Evolutionary conservation across 371 early-diverging fungal species (phyloP).

Genomic region (Mucor piriformis): DNA sequence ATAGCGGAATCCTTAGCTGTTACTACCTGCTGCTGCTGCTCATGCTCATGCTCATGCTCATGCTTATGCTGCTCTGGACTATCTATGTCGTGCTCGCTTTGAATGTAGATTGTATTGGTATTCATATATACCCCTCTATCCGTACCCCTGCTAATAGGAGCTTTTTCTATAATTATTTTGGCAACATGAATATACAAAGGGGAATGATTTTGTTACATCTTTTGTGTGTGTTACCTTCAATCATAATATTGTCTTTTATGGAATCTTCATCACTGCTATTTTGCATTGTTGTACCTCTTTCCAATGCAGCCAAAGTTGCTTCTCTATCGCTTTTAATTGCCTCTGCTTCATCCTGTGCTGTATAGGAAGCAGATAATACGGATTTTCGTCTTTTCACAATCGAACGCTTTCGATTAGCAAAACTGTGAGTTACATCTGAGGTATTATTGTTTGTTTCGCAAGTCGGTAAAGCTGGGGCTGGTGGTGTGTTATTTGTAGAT

Average conservation of each 20-base stretch:
- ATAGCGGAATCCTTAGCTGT: constrained; percentile 17
- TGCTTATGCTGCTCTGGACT: too few species aligned
- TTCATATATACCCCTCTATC: neutral
- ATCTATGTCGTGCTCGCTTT: too few species aligned
- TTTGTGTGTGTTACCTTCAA: neutral
- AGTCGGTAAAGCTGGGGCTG: neutral
- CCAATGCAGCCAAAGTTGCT: constrained; percentile 18
- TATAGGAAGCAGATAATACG: constrained; percentile 47
- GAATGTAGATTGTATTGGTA: neutral
- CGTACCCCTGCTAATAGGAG: neutral
- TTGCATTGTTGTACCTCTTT: constrained; percentile 8
- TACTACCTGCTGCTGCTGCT: neutral
- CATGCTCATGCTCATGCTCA: neutral
- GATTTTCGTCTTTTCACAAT: constrained; percentile 46
- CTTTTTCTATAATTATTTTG: neutral
- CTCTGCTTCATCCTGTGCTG: constrained; percentile 39
- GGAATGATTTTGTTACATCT: neutral
- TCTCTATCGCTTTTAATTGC: constrained; percentile 15
- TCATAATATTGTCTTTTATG: constrained; percentile 1
- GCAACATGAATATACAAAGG: neutral
- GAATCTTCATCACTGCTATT: neutral
- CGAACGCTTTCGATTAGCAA: constrained; percentile 33
- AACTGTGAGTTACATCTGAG: constrained; percentile 32
- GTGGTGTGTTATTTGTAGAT: neutral
- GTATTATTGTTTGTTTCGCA: neutral